Conservation (phyloP, 352 stramenopile genomes). For the Phytophthora multivora region DNA sequence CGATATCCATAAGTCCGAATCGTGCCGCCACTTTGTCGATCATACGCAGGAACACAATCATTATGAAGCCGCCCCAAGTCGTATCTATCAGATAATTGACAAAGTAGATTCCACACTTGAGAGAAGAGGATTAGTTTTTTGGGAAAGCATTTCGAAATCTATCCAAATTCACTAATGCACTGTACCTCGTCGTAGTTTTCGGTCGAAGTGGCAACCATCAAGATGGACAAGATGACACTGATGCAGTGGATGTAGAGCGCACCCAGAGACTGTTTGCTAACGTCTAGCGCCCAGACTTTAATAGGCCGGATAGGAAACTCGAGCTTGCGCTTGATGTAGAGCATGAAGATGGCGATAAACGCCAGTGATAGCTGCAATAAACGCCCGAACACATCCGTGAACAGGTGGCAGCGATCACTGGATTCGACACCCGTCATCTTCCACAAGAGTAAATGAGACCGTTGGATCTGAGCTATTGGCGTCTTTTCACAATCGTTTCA, state of each 20-base stretch:
- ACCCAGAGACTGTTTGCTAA: conserved; percentile 72
- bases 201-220: conserved; percentile 50
- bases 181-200: conserved; percentile 59
- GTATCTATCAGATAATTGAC: conserved; percentile 70
- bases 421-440: conserved; percentile 13
- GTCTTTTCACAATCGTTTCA: conserved; percentile 22
- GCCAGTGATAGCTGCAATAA: conserved; percentile 65
- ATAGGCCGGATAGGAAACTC: conserved; percentile 72
- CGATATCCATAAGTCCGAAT: conserved; percentile 39
- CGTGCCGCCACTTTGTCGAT: conserved; percentile 47
- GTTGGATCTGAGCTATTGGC: conserved; percentile 11
- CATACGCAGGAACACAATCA: conserved; percentile 50
- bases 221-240: conserved; percentile 66
- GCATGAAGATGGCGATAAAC: conserved; percentile 55
- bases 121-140: neutral
- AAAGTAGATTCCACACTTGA: conserved; percentile 79
- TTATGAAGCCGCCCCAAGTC: conserved; percentile 55
- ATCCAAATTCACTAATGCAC: neutral
- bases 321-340: conserved; percentile 82
- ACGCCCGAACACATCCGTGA: conserved; percentile 69
- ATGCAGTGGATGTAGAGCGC: conserved; percentile 64
- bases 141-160: neutral
- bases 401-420: conserved; percentile 53
- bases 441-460: neutral
- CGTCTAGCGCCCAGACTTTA: conserved; percentile 71